Base-by-base conservation (phyloP, 2,329 filamentous ascomycete species). In the Aspergillus japonicus region DNA sequence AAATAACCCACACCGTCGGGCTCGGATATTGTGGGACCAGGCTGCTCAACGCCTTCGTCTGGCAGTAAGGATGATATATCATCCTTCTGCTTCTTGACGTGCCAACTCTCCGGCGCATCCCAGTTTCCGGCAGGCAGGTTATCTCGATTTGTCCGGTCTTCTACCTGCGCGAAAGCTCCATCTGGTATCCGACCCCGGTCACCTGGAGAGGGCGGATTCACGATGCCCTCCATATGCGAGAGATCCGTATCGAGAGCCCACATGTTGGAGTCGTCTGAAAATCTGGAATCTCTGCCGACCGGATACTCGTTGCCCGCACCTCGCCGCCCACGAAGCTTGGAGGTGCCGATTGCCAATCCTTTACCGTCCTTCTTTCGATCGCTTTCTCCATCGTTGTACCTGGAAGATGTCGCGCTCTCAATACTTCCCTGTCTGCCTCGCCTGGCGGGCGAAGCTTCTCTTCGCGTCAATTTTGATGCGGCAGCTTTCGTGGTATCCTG, bases 21-120 rank as follows among this genome's bases (percentile, higher is more conserved):
- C 57, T 94, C 90, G 2, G 88, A 85, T 53, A 86, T 85, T 6
- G 86, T 82, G 50, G 86, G 87, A 29, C 83, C 80, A 57, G 94
- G 89, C 57, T 44, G 39, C 39, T 91, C 89, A 66, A 92, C 88
- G 7, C 85, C 85, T 49, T 82, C 82, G 61, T 72, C 69, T n/a
- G 75, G 72, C 24, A 76, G 64, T 33, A 65, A 61, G 21, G 69
- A 64, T 16, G 72, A 67, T n/a, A 71, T 60, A 47, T 78, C 76
- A 24, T 79, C 77, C 44, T 69, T 69, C 44, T 80, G 77, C 59
- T 87, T 88, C 66, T 90, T 91, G 26, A 98, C 94, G 54, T 91
- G 92, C 95, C 95, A 99, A 73, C 93, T 97, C 74, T 98, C 94
- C 1, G 95, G 94, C 3, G 93, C 93, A 74, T 96, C 91, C 94